Evolutionary conservation across 139 green algal genomes (phyloP).

Genomic region (Chlorella sorokiniana): DNA sequence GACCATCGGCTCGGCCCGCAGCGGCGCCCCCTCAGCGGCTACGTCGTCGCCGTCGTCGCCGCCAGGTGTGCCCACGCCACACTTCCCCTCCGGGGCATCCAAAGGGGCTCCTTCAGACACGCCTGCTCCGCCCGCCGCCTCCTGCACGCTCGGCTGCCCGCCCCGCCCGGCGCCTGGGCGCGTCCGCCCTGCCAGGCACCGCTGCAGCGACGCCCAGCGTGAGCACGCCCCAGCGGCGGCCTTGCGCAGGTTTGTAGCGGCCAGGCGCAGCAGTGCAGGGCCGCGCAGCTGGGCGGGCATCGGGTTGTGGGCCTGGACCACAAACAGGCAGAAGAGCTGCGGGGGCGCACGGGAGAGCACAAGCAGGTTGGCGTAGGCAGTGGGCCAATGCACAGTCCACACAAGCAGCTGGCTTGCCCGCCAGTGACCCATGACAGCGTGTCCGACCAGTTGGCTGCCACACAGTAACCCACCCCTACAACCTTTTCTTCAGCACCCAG

Average conservation of each 20-base stretch:
- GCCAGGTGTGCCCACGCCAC: too few species aligned
- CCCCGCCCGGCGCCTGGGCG: too few species aligned
- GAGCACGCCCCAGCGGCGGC: background rate
- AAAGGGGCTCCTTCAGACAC: too few species aligned
- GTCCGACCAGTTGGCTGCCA: too few species aligned
- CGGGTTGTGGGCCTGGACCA: conserved; percentile 7
- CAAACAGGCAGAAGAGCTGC: conserved; percentile 27
- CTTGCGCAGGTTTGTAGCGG: background rate
- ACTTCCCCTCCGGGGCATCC: too few species aligned
- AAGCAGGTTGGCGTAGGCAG: background rate
- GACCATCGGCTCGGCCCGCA: background rate
- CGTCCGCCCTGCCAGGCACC: background rate
- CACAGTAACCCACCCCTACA: background rate
- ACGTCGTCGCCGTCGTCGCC: background rate
- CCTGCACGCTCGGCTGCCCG: too few species aligned
- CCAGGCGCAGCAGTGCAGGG: background rate
- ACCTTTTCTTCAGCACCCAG: background rate
- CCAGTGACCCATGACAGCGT: too few species aligned
- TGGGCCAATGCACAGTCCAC: background rate
- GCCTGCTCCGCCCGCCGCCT: too few species aligned
- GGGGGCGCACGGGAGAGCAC: background rate
- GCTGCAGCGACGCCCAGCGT: background rate
- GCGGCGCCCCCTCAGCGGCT: background rate
- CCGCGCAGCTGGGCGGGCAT: background rate
- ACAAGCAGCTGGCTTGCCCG: too few species aligned